Evolutionary conservation across 1,284 basidiomycete species (phyloP).

Genomic region (Moniliella sp.): DNA sequence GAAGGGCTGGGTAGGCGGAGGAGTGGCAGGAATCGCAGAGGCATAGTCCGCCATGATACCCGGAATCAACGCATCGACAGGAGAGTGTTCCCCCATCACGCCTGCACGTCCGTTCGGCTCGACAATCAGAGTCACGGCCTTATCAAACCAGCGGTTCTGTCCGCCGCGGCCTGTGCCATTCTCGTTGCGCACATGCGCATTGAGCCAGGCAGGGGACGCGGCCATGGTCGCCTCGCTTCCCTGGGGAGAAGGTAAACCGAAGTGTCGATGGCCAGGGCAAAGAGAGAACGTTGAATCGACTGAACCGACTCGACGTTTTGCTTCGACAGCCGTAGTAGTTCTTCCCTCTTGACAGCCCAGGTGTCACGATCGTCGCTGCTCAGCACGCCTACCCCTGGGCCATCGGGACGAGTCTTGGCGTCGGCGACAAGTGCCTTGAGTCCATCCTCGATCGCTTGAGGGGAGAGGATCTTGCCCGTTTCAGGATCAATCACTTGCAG

Average conservation of each 20-base stretch:
- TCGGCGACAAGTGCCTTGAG: conserved; percentile 51
- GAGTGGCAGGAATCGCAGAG: conserved; percentile 40
- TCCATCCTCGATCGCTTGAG: conserved; percentile 44
- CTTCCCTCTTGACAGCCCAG: conserved; percentile 60
- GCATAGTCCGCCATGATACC: conserved; percentile 72
- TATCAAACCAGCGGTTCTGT: conserved; percentile 84
- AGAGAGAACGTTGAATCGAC: conserved; percentile 51
- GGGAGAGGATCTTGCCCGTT: conserved; percentile 20
- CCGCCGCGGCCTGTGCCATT: conserved; percentile 49
- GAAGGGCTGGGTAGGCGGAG: conserved; percentile 35
- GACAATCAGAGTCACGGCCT: conserved; percentile 58
- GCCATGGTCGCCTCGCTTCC: conserved; percentile 32
- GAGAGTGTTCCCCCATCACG: conserved; percentile 75
- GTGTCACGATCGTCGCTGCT: conserved; percentile 59
- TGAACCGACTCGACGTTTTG: conserved; percentile 45
- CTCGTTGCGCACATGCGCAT: conserved; percentile 57
- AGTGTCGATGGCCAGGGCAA: conserved; percentile 46
- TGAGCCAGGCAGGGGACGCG: conserved; percentile 47
- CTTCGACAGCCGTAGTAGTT: conserved; percentile 49
- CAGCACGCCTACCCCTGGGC: conserved; percentile 46
- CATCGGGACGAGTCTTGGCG: conserved; percentile 42
- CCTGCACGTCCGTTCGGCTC: conserved; percentile 68
- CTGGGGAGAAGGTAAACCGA: conserved; percentile 34
- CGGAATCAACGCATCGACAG: conserved; percentile 73
- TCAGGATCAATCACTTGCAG: conserved; percentile 43